phyloP scores from a whole-genome alignment of 176 grass and related monocot species.

The Bonia amplexicaulis region DNA sequence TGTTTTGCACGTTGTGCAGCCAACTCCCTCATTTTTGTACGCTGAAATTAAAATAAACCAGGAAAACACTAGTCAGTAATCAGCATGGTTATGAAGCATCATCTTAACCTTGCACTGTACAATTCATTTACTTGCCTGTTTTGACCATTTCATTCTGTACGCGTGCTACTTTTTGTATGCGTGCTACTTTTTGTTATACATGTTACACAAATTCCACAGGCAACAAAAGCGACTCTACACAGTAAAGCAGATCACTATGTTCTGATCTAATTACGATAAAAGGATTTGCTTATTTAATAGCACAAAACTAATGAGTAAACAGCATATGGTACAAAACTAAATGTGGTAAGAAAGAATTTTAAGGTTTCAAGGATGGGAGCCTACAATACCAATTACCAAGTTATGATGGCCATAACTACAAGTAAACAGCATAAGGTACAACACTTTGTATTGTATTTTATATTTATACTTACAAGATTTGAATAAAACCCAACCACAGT shows the following conservation, averaged over 20 bases:
- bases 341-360: background rate
- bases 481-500: background rate
- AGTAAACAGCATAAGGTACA: background rate
- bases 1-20: constrained; percentile 85
- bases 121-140: background rate
- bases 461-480: background rate
- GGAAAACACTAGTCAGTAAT: constrained; percentile 24
- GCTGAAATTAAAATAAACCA: constrained; percentile 44
- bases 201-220: constrained; percentile 12
- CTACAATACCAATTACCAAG: background rate
- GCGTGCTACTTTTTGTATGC: background rate
- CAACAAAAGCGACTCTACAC: background rate
- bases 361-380: background rate
- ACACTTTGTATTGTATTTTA: background rate
- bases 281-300: background rate
- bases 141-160: background rate
- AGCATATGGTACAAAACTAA: background rate
- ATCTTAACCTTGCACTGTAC: background rate
- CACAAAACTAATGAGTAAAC: background rate
- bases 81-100: background rate
- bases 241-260: background rate
- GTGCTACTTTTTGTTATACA: background rate
- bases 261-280: background rate
- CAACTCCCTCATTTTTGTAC: constrained; percentile 75
- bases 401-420: background rate